A percentile compares a stretch with the other conserved stretches of the same genome.
Conservation (phyloP, 306 rosid genomes). For the Prunus padus region DNA sequence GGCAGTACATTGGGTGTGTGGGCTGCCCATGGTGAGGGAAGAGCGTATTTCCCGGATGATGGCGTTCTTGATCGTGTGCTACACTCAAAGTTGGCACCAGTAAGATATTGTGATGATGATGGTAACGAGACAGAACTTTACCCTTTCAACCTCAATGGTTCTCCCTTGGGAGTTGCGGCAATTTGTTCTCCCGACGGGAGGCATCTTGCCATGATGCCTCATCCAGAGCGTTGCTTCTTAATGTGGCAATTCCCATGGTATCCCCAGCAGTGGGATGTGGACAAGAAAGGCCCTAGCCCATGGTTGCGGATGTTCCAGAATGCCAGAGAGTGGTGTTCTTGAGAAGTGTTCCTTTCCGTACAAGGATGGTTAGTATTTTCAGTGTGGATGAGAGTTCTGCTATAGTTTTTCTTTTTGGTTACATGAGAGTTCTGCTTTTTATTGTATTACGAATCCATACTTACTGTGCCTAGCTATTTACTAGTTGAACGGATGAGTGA, state of each 20-base stretch:
- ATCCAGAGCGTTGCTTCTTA: slow-evolving; percentile 91
- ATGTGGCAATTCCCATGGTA: slow-evolving; percentile 98
- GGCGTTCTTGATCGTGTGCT: slow-evolving; percentile 55
- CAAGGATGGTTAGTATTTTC: background rate
- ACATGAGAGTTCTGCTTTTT: too few species aligned
- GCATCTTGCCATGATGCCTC: slow-evolving; percentile 98
- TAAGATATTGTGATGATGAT: slow-evolving; percentile 82
- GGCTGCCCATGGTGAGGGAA: slow-evolving; percentile 94
- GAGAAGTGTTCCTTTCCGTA: too few species aligned
- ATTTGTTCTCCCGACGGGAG: slow-evolving; percentile 93
- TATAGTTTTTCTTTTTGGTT: background rate
- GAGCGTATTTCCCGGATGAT: slow-evolving; percentile 81
- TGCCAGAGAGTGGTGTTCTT: slow-evolving; percentile 34
- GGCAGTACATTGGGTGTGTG: slow-evolving; percentile 85
- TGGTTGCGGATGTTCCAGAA: slow-evolving; percentile 92
- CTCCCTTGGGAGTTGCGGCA: slow-evolving; percentile 84
- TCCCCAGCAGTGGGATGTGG: slow-evolving; percentile 82
- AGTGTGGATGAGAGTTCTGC: too few species aligned
- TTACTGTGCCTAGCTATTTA: too few species aligned
- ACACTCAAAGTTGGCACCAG: slow-evolving; percentile 68
- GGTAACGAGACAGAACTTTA: slow-evolving; percentile 74
- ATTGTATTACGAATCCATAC: too few species aligned
- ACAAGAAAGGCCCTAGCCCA: slow-evolving; percentile 82
- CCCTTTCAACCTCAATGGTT: slow-evolving; percentile 88
- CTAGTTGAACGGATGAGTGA: too few species aligned